These are phyloP conservation scores for Anthostomella pinea DNA, from an alignment of 2,329 filamentous ascomycete genomes.

Conservation along the genomic window DNA sequence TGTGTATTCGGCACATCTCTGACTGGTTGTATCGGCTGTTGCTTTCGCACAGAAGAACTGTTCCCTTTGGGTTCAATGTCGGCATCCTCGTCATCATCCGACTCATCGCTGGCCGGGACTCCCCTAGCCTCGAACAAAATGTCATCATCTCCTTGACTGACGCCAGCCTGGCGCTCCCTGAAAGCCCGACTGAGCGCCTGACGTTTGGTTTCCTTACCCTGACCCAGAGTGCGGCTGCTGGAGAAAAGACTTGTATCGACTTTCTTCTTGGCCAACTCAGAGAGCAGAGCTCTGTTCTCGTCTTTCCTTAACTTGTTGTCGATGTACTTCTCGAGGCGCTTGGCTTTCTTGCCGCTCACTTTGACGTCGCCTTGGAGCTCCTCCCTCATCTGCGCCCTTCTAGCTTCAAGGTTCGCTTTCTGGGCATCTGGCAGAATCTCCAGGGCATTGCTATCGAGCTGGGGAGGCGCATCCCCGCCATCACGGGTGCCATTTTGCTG, in stretches of 20 bases:
- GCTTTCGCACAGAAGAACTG: conserved; percentile 6
- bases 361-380: conserved; percentile 53
- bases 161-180: conserved; percentile 62
- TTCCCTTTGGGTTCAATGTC: conserved; percentile 6
- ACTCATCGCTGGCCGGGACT: conserved; percentile 31
- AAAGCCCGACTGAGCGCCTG: conserved; percentile 64
- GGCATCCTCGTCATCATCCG: conserved; percentile 31
- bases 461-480: conserved; percentile 30
- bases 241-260: conserved; percentile 79
- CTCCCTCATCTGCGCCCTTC: conserved; percentile 53
- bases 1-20: conserved; percentile 1
- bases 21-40: conserved; percentile 11
- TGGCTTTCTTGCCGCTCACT: conserved; percentile 63
- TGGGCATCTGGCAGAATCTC: conserved; percentile 48
- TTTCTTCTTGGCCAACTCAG: conserved; percentile 74
- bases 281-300: conserved; percentile 79
- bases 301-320: conserved; percentile 94
- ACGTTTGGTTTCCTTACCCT: conserved; percentile 67
- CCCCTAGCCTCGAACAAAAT: conserved; percentile 51
- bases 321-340: conserved; percentile 66
- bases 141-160: conserved; percentile 52
- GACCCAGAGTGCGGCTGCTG: conserved; percentile 75
- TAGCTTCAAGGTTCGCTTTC: conserved; percentile 46
- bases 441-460: conserved; percentile 52
- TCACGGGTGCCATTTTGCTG: conserved; percentile 41